Conservation (phyloP, 345 rosid genomes). For the Barbarea vulgaris region DNA sequence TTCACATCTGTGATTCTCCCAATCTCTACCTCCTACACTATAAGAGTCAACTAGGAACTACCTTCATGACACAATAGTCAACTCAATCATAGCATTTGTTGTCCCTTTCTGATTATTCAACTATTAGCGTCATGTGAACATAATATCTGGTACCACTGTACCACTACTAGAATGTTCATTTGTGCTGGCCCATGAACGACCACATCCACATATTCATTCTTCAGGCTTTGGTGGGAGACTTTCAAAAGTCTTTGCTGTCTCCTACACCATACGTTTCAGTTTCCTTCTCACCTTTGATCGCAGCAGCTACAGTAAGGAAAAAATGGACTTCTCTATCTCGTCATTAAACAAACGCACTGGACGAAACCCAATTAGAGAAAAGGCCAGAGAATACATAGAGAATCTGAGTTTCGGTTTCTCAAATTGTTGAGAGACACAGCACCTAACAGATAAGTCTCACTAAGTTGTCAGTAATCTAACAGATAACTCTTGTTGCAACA, state of each 20-base stretch:
- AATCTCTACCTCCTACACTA: constrained; percentile 1
- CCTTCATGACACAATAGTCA: constrained; percentile 16
- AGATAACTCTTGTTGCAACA: neutral
- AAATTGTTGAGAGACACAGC: neutral
- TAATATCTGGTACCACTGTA: constrained; percentile 6
- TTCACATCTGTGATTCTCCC: constrained; percentile 1
- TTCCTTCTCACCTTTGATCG: constrained; percentile 12
- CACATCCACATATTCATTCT: constrained; percentile 32
- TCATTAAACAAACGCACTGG: neutral
- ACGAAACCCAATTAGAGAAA: neutral
- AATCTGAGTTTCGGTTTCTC: neutral
- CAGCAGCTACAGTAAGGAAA: constrained; percentile 1
- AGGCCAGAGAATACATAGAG: neutral
- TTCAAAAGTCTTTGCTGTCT: constrained; percentile 31
- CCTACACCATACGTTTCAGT: constrained; percentile 24
- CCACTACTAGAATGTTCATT: constrained; percentile 14
- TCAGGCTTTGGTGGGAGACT: constrained; percentile 26
- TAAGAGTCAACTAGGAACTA: constrained; percentile 2
- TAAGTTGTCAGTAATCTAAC: neutral
- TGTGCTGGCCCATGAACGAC: constrained; percentile 25
- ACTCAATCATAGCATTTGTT: neutral
- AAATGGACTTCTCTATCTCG: constrained; percentile 13
- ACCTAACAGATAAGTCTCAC: neutral
- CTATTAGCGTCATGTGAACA: constrained; percentile 23
- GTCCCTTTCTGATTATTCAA: constrained; percentile 27